These are phyloP conservation scores for Calocybe gambosa DNA, from an alignment of 1,284 basidiomycete genomes.

Conservation along the genomic window DNA sequence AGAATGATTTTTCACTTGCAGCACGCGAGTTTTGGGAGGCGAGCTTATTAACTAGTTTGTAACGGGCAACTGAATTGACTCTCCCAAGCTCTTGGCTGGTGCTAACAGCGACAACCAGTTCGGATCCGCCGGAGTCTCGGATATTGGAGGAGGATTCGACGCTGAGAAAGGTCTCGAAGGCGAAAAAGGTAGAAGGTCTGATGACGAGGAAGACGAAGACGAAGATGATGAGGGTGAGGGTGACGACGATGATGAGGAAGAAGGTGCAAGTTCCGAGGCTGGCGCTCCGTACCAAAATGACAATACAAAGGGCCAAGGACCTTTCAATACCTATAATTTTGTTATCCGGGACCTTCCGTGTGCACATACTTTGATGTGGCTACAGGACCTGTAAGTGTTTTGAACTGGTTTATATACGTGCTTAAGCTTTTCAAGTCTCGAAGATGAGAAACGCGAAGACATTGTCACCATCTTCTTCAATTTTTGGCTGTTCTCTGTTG, in stretches of 20 bases:
- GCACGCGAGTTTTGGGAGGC: slow-evolving; percentile 3
- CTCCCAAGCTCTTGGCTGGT: neutral
- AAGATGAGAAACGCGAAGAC: slow-evolving; percentile 36
- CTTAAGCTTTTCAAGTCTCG: slow-evolving; percentile 18
- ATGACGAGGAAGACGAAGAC: slow-evolving; percentile 4
- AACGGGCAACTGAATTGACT: neutral
- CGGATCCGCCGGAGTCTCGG: no score
- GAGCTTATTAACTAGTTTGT: neutral
- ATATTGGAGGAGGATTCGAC: no score
- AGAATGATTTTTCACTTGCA: neutral
- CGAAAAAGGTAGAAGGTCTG: neutral
- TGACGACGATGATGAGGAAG: neutral
- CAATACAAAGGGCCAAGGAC: neutral
- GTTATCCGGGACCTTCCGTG: slow-evolving; percentile 19
- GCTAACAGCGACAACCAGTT: neutral
- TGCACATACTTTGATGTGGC: slow-evolving; percentile 33
- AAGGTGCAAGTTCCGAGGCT: neutral
- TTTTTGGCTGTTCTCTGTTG: slow-evolving; percentile 36
- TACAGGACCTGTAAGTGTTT: slow-evolving; percentile 31
- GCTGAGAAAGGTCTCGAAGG: neutral
- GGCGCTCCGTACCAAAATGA: neutral
- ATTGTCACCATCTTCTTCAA: slow-evolving; percentile 35
- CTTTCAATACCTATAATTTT: neutral
- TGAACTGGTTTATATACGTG: neutral
- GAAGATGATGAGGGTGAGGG: neutral